phyloP scores from a whole-genome alignment of 2,329 filamentous ascomycete genomes.

The Cladosporium sp. region DNA sequence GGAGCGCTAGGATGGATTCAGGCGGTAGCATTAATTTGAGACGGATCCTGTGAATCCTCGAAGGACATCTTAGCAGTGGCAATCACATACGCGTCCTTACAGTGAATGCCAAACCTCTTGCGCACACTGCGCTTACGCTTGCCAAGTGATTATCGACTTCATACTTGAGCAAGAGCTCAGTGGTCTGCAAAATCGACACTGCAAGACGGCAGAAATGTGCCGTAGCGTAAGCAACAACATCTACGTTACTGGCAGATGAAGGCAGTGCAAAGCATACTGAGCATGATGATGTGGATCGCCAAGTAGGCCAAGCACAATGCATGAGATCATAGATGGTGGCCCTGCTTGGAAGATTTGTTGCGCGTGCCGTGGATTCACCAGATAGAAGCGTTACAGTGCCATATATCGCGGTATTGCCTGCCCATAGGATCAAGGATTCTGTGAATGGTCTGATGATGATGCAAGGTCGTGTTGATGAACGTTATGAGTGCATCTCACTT shows the following conservation, averaged over 20 bases:
- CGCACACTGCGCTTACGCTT: background rate
- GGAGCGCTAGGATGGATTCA: no score
- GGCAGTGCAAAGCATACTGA: conserved; percentile 9
- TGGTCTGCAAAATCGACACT: background rate
- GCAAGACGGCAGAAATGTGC: background rate
- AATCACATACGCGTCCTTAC: background rate
- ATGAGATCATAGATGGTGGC: conserved; percentile 8
- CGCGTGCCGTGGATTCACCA: no score
- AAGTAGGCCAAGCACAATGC: conserved; percentile 11
- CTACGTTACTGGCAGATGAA: background rate
- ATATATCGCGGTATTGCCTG: no score
- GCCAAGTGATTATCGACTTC: background rate
- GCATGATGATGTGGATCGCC: conserved; percentile 4
- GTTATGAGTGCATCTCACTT: no score
- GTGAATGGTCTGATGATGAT: no score
- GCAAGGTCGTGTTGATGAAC: no score
- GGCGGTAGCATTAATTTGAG: no score
- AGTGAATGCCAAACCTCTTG: background rate
- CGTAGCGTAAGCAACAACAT: background rate
- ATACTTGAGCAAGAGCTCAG: background rate
- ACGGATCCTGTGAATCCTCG: background rate
- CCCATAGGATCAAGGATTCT: no score
- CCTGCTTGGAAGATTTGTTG: background rate
- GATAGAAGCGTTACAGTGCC: no score
- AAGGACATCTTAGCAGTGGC: conserved; percentile 5